Conservation (phyloP, 768 basidiomycete genomes). For the Sporobolomyces roseus region DNA sequence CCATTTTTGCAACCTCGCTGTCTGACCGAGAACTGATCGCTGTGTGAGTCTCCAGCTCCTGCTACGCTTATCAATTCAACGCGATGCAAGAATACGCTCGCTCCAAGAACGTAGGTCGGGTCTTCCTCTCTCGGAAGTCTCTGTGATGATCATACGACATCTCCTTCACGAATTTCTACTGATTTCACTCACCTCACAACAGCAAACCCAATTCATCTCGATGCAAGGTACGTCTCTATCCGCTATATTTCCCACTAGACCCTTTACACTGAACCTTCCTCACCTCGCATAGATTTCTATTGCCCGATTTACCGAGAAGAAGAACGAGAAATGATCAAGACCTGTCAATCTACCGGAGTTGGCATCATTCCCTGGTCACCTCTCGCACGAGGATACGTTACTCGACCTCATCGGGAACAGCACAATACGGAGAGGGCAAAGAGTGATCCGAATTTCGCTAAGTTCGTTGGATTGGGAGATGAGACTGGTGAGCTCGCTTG, state of each 20-base stretch:
- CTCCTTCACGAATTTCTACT: too few relatives aligned
- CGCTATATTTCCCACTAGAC: too few relatives aligned
- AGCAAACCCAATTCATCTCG: too few relatives aligned
- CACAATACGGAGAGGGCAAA: slow-evolving; percentile 26
- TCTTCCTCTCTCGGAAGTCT: background rate
- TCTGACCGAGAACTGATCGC: too few relatives aligned
- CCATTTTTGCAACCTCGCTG: too few relatives aligned
- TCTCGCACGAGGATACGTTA: slow-evolving; percentile 52
- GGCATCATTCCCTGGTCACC: slow-evolving; percentile 63
- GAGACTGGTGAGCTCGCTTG: too few relatives aligned
- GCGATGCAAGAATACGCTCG: slow-evolving; percentile 36
- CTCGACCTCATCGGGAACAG: slow-evolving; percentile 46
- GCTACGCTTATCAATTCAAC: slow-evolving; percentile 49
- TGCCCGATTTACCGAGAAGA: slow-evolving; percentile 43
- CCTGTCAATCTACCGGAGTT: slow-evolving; percentile 49
- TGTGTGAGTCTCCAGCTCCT: slow-evolving; percentile 40
- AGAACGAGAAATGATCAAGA: slow-evolving; percentile 43
- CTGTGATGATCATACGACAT: too few relatives aligned
- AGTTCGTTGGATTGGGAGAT: slow-evolving; percentile 35
- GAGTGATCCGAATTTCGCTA: slow-evolving; percentile 13
- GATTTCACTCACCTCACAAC: too few relatives aligned
- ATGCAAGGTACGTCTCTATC: too few relatives aligned
- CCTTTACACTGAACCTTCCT: too few relatives aligned
- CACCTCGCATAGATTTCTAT: slow-evolving; percentile 31
- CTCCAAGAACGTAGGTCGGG: slow-evolving; percentile 2